These are phyloP conservation scores for Neopestalotiopsis sp. DNA, from an alignment of 2,329 filamentous ascomycete genomes.

Conservation along the genomic window DNA sequence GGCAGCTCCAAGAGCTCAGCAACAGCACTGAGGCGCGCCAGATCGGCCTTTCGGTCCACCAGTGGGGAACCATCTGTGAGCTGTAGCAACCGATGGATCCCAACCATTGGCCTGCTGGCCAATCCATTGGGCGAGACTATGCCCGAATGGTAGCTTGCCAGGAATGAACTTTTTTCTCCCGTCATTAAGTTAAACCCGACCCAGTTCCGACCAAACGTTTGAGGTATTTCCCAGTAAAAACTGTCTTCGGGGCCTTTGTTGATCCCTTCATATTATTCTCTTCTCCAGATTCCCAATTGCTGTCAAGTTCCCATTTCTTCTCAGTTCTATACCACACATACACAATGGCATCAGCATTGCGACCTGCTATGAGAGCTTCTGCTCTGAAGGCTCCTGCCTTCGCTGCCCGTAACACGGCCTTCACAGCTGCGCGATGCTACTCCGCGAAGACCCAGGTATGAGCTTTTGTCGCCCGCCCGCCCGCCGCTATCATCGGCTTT, in stretches of 20 bases:
- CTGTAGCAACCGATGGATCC: not conserved
- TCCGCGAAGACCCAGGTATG: constrained; percentile 89
- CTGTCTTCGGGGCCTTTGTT: constrained; percentile 8
- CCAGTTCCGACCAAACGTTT: constrained; percentile 10
- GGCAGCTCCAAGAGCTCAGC: not conserved
- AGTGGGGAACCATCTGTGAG: not conserved
- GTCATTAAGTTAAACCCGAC: constrained; percentile 18
- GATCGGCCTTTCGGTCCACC: constrained; percentile 1
- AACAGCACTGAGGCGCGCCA: not conserved
- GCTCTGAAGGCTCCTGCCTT: constrained; percentile 78
- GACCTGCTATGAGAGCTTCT: constrained; percentile 70
- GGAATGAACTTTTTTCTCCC: constrained; percentile 17
- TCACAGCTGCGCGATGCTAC: constrained; percentile 88
- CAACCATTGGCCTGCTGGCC: constrained; percentile 5
- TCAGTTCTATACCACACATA: constrained; percentile 19
- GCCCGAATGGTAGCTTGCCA: constrained; percentile 13
- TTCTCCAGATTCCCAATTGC: constrained; percentile 15
- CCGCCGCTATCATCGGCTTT: constrained; percentile 22
- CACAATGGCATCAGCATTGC: constrained; percentile 83
- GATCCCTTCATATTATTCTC: constrained; percentile 32
- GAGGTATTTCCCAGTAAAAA: constrained; percentile 17
- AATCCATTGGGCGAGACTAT: constrained; percentile 5
- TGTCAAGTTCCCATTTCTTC: constrained; percentile 10
- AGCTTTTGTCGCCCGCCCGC: constrained; percentile 1
- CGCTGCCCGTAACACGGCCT: constrained; percentile 71